Evolutionary conservation across 306 rosid species (phyloP).

Genomic region (Castanea crenata): DNA sequence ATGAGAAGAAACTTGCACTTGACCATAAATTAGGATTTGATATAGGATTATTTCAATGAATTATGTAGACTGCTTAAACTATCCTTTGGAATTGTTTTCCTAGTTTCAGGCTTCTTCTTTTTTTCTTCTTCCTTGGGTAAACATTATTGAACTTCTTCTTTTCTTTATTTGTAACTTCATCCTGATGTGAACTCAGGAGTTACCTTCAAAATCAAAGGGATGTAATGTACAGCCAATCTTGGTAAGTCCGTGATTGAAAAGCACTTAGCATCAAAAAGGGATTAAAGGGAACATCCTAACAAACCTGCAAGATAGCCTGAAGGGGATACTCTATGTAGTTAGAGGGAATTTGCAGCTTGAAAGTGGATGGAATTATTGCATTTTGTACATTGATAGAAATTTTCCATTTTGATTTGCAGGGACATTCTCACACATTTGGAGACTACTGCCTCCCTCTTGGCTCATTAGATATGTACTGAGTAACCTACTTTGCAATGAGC

Average conservation of each 20-base stretch:
- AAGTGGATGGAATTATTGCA: constrained; percentile 21
- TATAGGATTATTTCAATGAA: too few relatives aligned
- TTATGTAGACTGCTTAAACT: too few relatives aligned
- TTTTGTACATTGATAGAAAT: not conserved
- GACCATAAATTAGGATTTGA: too few relatives aligned
- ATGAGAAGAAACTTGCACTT: too few relatives aligned
- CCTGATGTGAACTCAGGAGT: constrained; percentile 67
- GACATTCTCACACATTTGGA: too few relatives aligned
- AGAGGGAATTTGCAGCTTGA: constrained; percentile 59
- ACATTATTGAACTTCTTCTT: constrained; percentile 21
- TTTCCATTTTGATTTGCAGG: too few relatives aligned
- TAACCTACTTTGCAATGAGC: too few relatives aligned
- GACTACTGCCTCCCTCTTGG: too few relatives aligned
- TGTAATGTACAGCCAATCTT: constrained; percentile 60
- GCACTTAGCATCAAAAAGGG: constrained; percentile 73
- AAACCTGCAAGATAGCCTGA: constrained; percentile 47
- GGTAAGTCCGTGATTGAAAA: constrained; percentile 87
- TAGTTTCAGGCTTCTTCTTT: too few relatives aligned
- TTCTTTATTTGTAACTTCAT: constrained; percentile 63
- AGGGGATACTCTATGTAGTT: constrained; percentile 44
- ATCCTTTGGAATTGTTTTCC: too few relatives aligned
- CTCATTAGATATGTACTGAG: too few relatives aligned
- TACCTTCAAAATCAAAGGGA: constrained; percentile 43
- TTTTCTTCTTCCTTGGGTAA: constrained; percentile 12
- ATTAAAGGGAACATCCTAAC: constrained; percentile 65